These are phyloP conservation scores for Toxoplasma gondii DNA, from an alignment of 169 alveolate genomes.

Conservation along the genomic window DNA sequence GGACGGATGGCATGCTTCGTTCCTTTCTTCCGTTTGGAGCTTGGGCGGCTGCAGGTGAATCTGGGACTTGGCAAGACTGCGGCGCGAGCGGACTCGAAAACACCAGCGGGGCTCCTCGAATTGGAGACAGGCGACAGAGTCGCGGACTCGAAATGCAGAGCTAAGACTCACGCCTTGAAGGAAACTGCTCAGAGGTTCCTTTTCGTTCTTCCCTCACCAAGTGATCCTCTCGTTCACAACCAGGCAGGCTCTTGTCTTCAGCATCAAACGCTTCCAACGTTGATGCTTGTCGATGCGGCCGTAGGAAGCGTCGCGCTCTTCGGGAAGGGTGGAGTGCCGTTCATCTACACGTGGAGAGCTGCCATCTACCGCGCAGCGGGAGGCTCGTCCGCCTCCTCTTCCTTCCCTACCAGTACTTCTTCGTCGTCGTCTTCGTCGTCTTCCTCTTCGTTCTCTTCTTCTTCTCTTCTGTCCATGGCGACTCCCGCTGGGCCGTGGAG, in stretches of 20 bases:
- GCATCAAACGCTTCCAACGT: background rate
- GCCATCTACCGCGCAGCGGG: slow-evolving; percentile 1
- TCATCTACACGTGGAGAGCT: slow-evolving; percentile 34
- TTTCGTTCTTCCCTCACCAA: background rate
- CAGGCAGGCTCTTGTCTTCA: background rate
- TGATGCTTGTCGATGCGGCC: background rate
- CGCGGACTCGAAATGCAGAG: too few relatives aligned
- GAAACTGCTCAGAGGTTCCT: background rate
- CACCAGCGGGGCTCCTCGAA: background rate
- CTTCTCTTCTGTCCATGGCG: background rate
- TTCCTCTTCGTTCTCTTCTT: background rate
- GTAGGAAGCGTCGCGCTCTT: slow-evolving; percentile 17
- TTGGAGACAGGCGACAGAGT: too few relatives aligned
- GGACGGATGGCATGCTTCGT: background rate
- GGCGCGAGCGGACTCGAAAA: background rate
- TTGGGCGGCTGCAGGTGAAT: background rate
- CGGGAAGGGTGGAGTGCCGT: background rate
- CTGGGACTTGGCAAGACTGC: background rate
- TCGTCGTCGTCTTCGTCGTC: background rate
- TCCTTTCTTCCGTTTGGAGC: background rate
- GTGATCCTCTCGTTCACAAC: background rate
- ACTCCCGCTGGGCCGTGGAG: background rate
- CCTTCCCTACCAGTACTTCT: background rate
- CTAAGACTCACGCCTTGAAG: too few relatives aligned
- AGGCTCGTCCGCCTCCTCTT: background rate